Evolutionary conservation across 139 green algal species (phyloP).

Genomic region (Auxenochlorella pyrenoidosa): DNA sequence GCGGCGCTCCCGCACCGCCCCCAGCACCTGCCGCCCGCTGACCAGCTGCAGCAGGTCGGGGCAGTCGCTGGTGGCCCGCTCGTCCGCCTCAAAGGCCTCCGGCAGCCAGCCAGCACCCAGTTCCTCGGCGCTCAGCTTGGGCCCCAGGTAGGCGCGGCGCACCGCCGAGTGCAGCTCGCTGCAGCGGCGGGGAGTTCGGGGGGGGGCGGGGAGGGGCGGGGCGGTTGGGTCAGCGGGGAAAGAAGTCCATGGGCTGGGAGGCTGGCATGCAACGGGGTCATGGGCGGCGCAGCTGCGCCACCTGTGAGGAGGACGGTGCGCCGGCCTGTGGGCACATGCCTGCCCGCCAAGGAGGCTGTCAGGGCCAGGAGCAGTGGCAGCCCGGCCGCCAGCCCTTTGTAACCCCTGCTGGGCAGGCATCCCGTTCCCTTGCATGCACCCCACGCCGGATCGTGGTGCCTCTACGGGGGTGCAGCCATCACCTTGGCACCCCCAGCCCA

Average conservation of each 20-base stretch:
- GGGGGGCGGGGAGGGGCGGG: not conserved
- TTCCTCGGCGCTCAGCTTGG: constrained; percentile 35
- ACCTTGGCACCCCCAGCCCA: not conserved
- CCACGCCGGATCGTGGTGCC: too few species aligned
- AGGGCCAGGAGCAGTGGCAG: too few species aligned
- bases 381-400: too few species aligned
- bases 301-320: too few species aligned
- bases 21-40: constrained; percentile 45
- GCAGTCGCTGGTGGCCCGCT: constrained; percentile 34
- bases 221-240: not conserved
- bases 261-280: too few species aligned
- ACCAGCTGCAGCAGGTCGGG: constrained; percentile 56
- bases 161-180: constrained; percentile 47
- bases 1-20: constrained; percentile 42
- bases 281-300: too few species aligned
- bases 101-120: constrained; percentile 36
- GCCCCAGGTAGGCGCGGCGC: constrained; percentile 52
- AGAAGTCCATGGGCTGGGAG: too few species aligned
- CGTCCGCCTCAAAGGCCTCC: constrained; percentile 52
- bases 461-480: not conserved
- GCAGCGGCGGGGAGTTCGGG: not conserved
- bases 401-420: too few species aligned
- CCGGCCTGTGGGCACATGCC: too few species aligned
- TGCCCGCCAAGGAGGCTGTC: too few species aligned
- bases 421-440: too few species aligned